phyloP scores from a whole-genome alignment of 225 moss, liverwort and hornwort genomes.

The Takakia lepidozioides region DNA sequence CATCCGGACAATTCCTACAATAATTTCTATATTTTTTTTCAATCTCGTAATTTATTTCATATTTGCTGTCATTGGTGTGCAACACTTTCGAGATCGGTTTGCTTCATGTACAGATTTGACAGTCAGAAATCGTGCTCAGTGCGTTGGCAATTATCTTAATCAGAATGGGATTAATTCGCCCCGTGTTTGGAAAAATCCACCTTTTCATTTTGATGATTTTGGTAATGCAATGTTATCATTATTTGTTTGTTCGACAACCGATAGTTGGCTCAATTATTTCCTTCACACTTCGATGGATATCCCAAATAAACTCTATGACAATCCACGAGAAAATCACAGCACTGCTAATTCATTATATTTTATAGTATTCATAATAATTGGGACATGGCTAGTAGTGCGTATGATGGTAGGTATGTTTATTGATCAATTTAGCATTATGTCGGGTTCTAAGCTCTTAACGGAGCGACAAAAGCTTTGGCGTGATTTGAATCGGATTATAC shows the following conservation, averaged over 20 bases:
- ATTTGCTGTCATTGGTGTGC: slow-evolving; percentile 80
- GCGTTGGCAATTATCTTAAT: slow-evolving; percentile 56
- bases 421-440: slow-evolving; percentile 89
- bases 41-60: slow-evolving; percentile 66
- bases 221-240: slow-evolving; percentile 73
- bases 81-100: slow-evolving; percentile 58
- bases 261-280: slow-evolving; percentile 67
- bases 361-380: slow-evolving; percentile 52
- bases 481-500: slow-evolving; percentile 88
- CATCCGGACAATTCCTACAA: slow-evolving; percentile 59
- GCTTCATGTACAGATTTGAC: slow-evolving; percentile 40
- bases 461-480: slow-evolving; percentile 86
- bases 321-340: slow-evolving; percentile 37
- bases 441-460: slow-evolving; percentile 75
- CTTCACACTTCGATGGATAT: slow-evolving; percentile 49
- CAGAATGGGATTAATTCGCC: slow-evolving; percentile 34
- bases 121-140: slow-evolving; percentile 37
- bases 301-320: slow-evolving; percentile 29
- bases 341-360: slow-evolving; percentile 37
- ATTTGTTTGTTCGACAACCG: slow-evolving; percentile 76
- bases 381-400: slow-evolving; percentile 58
- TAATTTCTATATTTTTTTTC: slow-evolving; percentile 63
- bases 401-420: slow-evolving; percentile 81
- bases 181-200: slow-evolving; percentile 63
- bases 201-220: slow-evolving; percentile 72